These are phyloP conservation scores for Quercus wislizeni DNA, from an alignment of 306 rosid species.

Conservation along the genomic window DNA sequence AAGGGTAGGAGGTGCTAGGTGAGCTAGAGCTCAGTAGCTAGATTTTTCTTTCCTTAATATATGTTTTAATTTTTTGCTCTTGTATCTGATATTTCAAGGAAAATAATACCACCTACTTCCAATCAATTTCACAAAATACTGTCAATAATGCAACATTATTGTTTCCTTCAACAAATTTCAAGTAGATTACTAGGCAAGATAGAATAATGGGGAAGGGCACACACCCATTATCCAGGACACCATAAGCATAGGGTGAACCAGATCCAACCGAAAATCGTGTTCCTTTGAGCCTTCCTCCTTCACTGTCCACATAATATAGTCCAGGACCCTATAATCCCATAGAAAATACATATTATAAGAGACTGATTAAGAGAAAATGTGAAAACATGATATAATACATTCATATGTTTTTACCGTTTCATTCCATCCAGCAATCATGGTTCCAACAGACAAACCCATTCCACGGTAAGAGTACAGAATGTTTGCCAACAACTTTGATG, in stretches of 20 bases:
- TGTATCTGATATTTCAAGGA: not conserved
- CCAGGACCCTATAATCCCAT: constrained; percentile 77
- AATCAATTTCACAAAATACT: not conserved
- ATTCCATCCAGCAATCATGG: constrained; percentile 99
- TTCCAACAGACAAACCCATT: constrained; percentile 96
- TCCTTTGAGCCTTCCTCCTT: constrained; percentile 97
- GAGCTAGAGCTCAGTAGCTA: no score
- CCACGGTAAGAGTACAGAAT: constrained; percentile 95
- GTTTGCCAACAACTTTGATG: constrained; percentile 92
- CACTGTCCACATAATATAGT: constrained; percentile 90
- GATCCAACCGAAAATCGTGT: constrained; percentile 93
- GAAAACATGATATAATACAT: not conserved
- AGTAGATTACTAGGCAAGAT: not conserved
- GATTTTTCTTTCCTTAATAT: not conserved
- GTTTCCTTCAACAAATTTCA: constrained; percentile 1
- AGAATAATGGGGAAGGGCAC: constrained; percentile 9
- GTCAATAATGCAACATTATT: not conserved
- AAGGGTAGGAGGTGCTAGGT: no score
- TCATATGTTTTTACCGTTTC: constrained; percentile 63
- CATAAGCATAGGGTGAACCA: constrained; percentile 97
- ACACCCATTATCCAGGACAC: constrained; percentile 86
- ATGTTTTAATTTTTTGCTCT: not conserved
- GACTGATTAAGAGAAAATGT: not conserved
- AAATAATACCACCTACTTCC: not conserved
- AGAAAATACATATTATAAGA: not conserved